Evolutionary conservation across 495 filamentous ascomycete genomes (phyloP).

Genomic region (Neurospora sp.): DNA sequence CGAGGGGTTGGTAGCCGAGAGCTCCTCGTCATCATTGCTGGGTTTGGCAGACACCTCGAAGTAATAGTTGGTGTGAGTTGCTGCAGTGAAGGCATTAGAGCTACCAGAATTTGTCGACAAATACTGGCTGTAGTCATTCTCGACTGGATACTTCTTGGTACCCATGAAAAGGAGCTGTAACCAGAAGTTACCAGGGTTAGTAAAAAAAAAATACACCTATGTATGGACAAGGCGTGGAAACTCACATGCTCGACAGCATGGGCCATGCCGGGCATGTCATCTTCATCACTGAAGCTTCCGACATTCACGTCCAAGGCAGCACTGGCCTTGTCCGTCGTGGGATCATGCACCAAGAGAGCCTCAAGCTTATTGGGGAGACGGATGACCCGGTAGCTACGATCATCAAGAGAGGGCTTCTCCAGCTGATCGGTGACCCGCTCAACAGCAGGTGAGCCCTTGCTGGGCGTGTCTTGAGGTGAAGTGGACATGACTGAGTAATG

Average conservation of each 20-base stretch:
- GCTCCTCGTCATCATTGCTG: constrained; percentile 39
- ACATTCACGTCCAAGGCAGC: constrained; percentile 94
- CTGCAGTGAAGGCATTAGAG: constrained; percentile 90
- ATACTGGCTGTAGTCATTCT: constrained; percentile 95
- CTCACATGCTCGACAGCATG: constrained; percentile 71
- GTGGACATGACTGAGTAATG: constrained; percentile 14
- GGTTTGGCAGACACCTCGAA: constrained; percentile 83
- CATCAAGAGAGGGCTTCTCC: constrained; percentile 80
- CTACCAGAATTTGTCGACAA: constrained; percentile 78
- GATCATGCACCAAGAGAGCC: constrained; percentile 86
- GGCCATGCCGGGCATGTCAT: constrained; percentile 87
- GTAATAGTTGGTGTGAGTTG: constrained; percentile 95
- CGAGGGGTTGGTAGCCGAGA: constrained; percentile 46
- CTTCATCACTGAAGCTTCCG: constrained; percentile 84
- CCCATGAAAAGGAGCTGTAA: constrained; percentile 92
- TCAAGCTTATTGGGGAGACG: constrained; percentile 83
- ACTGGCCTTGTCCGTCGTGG: constrained; percentile 92
- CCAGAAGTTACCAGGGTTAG: constrained; percentile 9
- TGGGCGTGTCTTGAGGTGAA: constrained; percentile 12
- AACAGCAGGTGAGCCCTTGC: constrained; percentile 29
- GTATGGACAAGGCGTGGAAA: constrained; percentile 1
- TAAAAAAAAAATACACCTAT: neutral
- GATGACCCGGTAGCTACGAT: constrained; percentile 82
- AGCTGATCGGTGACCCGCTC: constrained; percentile 68
- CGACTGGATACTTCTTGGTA: constrained; percentile 92